Percentiles rank a stretch among this genome's conserved stretches.
These are phyloP conservation scores for Cryptococcus neoformans DNA, from an alignment of 1,284 basidiomycete genomes.

Conservation along the genomic window DNA sequence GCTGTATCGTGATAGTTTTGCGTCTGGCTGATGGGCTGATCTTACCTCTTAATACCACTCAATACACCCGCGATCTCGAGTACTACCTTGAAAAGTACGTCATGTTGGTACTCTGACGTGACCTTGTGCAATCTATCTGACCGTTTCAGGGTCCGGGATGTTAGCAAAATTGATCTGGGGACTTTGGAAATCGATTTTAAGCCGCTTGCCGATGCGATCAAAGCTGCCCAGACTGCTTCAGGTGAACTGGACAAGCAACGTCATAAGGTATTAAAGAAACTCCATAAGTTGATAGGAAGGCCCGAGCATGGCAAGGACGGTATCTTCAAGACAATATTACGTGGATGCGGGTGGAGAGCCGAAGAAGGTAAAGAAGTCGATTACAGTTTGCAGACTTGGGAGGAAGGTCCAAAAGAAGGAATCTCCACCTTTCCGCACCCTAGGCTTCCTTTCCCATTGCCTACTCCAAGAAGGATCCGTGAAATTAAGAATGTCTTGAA, in stretches of 20 bases:
- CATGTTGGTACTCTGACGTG: too few species aligned
- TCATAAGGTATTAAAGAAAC: conserved; percentile 38
- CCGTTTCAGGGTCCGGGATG: conserved; percentile 54
- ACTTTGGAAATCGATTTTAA: conserved; percentile 52
- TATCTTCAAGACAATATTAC: conserved; percentile 1
- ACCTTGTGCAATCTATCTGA: neutral
- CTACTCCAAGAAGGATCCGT: conserved; percentile 24
- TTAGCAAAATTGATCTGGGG: conserved; percentile 37
- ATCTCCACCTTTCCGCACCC: neutral
- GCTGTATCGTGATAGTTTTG: conserved; percentile 49
- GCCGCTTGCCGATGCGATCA: conserved; percentile 55
- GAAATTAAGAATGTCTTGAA: conserved; percentile 61
- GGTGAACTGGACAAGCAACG: conserved; percentile 59
- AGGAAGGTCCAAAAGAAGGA: neutral
- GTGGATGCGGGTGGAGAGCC: neutral
- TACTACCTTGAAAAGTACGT: conserved; percentile 57
- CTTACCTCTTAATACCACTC: conserved; percentile 70
- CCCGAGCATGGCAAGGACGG: conserved; percentile 6
- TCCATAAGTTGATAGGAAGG: conserved; percentile 43
- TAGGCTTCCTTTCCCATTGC: conserved; percentile 14
- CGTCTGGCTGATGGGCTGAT: conserved; percentile 61
- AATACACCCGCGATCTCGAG: conserved; percentile 64
- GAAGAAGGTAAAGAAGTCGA: neutral
- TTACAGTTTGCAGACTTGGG: neutral
- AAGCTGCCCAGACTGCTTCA: conserved; percentile 57